These are phyloP conservation scores for Ascochyta lentis DNA, from an alignment of 2,329 filamentous ascomycete species.

Conservation along the genomic window DNA sequence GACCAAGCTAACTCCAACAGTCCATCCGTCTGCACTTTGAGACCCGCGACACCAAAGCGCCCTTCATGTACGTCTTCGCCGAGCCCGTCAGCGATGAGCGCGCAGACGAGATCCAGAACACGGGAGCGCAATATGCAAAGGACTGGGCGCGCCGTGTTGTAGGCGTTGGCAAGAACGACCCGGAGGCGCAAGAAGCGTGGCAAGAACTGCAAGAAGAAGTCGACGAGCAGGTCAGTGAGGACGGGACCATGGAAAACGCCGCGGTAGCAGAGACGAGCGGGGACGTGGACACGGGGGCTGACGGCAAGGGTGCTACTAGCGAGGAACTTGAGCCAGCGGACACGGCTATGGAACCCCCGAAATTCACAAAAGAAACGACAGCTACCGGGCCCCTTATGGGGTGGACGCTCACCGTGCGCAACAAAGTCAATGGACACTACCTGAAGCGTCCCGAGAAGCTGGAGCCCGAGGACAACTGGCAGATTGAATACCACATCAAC, in stretches of 20 bases:
- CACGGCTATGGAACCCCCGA: background rate
- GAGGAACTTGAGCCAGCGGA: background rate
- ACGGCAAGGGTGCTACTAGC: background rate
- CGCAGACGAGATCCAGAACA: slow-evolving; percentile 75
- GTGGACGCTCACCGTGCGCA: slow-evolving; percentile 75
- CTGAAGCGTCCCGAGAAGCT: slow-evolving; percentile 67
- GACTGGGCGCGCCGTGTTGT: slow-evolving; percentile 71
- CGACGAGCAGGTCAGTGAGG: slow-evolving; percentile 41
- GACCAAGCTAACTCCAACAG: slow-evolving; percentile 35
- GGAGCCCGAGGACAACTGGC: slow-evolving; percentile 63
- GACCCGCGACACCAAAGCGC: slow-evolving; percentile 65
- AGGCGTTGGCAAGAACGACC: slow-evolving; percentile 44
- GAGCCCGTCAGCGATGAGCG: slow-evolving; percentile 79
- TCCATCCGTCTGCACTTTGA: slow-evolving; percentile 85
- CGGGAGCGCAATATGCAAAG: slow-evolving; percentile 68
- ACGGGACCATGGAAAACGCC: slow-evolving; percentile 19
- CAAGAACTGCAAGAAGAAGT: slow-evolving; percentile 41
- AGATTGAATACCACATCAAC: slow-evolving; percentile 77
- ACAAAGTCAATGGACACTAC: slow-evolving; percentile 71
- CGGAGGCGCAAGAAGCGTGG: slow-evolving; percentile 41
- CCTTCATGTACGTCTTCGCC: slow-evolving; percentile 88
- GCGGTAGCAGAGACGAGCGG: background rate
- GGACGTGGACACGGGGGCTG: background rate
- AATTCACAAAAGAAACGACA: background rate
- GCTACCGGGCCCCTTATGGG: slow-evolving; percentile 61